These are phyloP conservation scores for Suillus subaureus DNA, from an alignment of 768 basidiomycete genomes.

Conservation along the genomic window DNA sequence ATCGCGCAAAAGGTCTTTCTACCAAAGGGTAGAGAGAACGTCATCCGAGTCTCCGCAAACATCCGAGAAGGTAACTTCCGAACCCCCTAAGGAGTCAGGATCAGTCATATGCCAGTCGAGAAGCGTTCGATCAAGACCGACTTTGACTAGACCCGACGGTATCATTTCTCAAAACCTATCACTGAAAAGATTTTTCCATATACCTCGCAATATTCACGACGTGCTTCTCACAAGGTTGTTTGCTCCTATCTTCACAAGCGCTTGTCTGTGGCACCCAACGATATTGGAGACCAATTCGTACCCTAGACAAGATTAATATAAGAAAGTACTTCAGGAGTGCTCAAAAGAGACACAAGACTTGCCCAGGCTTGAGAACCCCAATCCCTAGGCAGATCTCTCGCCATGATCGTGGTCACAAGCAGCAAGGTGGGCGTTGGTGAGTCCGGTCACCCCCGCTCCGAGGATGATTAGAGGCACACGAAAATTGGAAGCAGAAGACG, in stretches of 20 bases:
- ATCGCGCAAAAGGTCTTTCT: slow-evolving; percentile 39
- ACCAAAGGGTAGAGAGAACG: slow-evolving; percentile 34
- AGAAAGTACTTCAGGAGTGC: background rate
- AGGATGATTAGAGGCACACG: slow-evolving; percentile 32
- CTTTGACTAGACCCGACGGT: slow-evolving; percentile 43
- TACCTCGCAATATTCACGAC: background rate
- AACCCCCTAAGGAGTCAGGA: background rate
- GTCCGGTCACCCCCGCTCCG: slow-evolving; percentile 43
- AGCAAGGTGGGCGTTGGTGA: slow-evolving; percentile 37
- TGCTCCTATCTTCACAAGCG: slow-evolving; percentile 41
- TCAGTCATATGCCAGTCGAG: slow-evolving; percentile 1
- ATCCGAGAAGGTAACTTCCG: slow-evolving; percentile 40
- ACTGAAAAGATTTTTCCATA: slow-evolving; percentile 23
- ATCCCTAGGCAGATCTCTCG: slow-evolving; percentile 39
- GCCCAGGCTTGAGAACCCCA: slow-evolving; percentile 47
- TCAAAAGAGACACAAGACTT: slow-evolving; percentile 38
- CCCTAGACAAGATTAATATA: slow-evolving; percentile 33
- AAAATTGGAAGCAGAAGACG: slow-evolving; percentile 16
- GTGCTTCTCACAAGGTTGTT: slow-evolving; percentile 41
- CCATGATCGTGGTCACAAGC: slow-evolving; percentile 33
- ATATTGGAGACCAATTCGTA: slow-evolving; percentile 49
- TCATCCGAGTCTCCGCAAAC: slow-evolving; percentile 27
- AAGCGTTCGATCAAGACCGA: slow-evolving; percentile 18
- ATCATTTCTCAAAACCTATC: slow-evolving; percentile 53
- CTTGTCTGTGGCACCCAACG: slow-evolving; percentile 36